These are phyloP conservation scores for Biscogniauxia sp. DNA, from an alignment of 2,329 filamentous ascomycete species.

Conservation along the genomic window DNA sequence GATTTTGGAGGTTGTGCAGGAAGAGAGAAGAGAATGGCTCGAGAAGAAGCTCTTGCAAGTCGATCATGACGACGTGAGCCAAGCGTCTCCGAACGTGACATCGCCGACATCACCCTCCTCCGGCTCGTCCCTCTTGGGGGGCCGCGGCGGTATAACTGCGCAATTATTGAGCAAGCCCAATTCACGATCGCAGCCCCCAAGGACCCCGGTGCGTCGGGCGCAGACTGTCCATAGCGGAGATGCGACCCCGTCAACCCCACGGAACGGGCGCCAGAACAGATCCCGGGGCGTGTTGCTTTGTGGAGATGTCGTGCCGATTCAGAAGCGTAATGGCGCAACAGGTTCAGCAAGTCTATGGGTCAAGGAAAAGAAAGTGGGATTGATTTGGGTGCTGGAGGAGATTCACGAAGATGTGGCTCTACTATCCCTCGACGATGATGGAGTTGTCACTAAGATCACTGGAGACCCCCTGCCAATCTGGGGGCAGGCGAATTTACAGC, in stretches of 20 bases:
- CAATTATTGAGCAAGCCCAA: constrained; percentile 81
- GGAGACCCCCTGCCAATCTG: constrained; percentile 87
- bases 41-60: constrained; percentile 76
- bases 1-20: constrained; percentile 90
- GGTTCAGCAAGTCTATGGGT: constrained; percentile 97
- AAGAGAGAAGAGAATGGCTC: constrained; percentile 85
- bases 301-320: constrained; percentile 96
- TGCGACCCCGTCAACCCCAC: constrained; percentile 52
- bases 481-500: constrained; percentile 65
- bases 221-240: constrained; percentile 62
- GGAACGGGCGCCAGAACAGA: constrained; percentile 63
- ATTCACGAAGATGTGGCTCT: constrained; percentile 91
- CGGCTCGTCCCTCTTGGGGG: constrained; percentile 62
- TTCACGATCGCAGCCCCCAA: constrained; percentile 54
- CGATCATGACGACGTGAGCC: constrained; percentile 46
- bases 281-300: constrained; percentile 89
- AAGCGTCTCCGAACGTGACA: constrained; percentile 38
- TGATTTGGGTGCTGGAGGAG: constrained; percentile 98
- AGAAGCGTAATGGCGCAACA: constrained; percentile 88
- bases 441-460: constrained; percentile 64
- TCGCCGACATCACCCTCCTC: constrained; percentile 39
- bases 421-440: constrained; percentile 74
- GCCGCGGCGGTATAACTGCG: constrained; percentile 75
- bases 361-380: constrained; percentile 88
- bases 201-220: constrained; percentile 56